Conservation (phyloP, 2,329 filamentous ascomycete species). For the Neoascochyta sp. region DNA sequence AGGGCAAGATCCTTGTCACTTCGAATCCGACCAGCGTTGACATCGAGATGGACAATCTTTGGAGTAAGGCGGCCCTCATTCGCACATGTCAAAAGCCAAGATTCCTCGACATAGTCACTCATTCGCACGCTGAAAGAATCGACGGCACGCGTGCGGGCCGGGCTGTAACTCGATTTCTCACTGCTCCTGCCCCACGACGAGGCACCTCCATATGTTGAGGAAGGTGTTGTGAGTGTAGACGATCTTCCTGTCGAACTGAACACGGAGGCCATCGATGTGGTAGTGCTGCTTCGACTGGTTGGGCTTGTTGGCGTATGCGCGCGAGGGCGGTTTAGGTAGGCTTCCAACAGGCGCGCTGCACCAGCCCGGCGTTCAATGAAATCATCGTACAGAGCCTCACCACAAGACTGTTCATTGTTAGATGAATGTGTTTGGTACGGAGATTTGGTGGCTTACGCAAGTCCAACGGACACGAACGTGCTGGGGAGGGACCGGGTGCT, state of each 20-base stretch:
- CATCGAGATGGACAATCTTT: conserved; percentile 39
- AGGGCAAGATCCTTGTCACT: conserved; percentile 38
- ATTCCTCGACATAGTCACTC: conserved; percentile 18
- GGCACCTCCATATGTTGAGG: conserved; percentile 25
- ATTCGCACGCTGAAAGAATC: conserved; percentile 27
- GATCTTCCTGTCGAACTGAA: conserved; percentile 26
- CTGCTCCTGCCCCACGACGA: conserved; percentile 15
- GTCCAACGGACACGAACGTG: conserved; percentile 38
- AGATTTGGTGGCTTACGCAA: conserved; percentile 21
- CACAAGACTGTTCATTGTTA: conserved; percentile 25
- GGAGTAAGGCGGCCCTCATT: conserved; percentile 38
- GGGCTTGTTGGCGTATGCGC: conserved; percentile 22
- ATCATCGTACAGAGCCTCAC: conserved; percentile 38
- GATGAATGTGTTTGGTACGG: not conserved
- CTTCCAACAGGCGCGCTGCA: conserved; percentile 39
- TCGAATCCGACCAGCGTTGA: conserved; percentile 28
- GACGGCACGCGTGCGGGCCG: conserved; percentile 16
- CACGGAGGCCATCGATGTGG: conserved; percentile 25
- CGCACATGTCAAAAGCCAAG: conserved; percentile 39
- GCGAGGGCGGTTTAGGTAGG: conserved; percentile 35
- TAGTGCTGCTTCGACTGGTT: conserved; percentile 20
- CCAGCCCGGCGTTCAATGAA: conserved; percentile 37
- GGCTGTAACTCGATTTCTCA: conserved; percentile 23
- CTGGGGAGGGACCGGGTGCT: conserved; percentile 23
- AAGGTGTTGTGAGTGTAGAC: conserved; percentile 26